Base-by-base conservation (phyloP, 192 early-diverging fungal species). In the Martensiomyces pterosporus region DNA sequence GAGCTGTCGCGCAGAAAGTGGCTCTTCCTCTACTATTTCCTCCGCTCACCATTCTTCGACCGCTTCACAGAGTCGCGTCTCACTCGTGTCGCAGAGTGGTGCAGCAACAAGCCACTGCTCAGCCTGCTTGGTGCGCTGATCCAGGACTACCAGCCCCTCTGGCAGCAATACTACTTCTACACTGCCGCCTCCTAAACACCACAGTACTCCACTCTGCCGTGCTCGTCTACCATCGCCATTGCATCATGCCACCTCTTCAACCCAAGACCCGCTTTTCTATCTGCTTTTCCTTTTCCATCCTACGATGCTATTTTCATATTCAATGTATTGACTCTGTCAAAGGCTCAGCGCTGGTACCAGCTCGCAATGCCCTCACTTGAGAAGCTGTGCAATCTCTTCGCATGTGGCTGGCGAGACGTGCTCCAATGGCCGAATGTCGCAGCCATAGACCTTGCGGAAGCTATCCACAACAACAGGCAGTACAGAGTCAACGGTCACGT, bases 91-190 rank as follows among this genome's bases (percentile, higher is more conserved):
- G 82, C 83, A 39, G 67, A 81, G 42, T 73, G 79, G 38, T 79
- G 82, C n/a, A 73, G 71, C 48, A 83, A 80, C 51, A 89, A 83
- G 70, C 84, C 86, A 38, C 57, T 93, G 35, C 77, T 93, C 34
- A 87, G 84, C 13, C 73, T 93, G 52, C 74, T 89, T 18, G 82
- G 82, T 36, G 82, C 86, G 42, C 80, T 93, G 34, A 68, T 93
- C 29, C 79, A 80, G 18, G 92, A 94, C 66, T 94, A 94, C 64
- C 83, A 89, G 59, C 89, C 90, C 5, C 72, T 94, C 17, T 92
- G 89, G 89, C 84, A 94, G 69, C 80, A 81, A 37, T 82, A 89
- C 51, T 87, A 94, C 65, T 94, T 91, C 57, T 94, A 94, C 64
- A 94, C 84, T 4, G 75, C 82, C 12, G 79, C 60, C 6, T 80